Evolutionary conservation across 2,329 filamentous ascomycete species (phyloP).

Genomic region (Penicillium sp.): DNA sequence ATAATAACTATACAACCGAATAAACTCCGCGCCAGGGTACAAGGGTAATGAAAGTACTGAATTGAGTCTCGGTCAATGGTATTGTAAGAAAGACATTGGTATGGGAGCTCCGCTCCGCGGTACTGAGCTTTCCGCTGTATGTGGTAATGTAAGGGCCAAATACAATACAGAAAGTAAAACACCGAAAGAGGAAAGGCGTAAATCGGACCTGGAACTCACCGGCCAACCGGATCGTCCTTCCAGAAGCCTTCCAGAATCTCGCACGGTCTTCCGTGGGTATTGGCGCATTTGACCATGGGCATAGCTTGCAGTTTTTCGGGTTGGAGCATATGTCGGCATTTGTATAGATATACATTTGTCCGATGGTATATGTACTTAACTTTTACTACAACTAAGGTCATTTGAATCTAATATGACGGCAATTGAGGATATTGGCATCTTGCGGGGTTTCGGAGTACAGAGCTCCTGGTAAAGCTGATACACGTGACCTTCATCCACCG

Average conservation of each 20-base stretch:
- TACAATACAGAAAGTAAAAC: conserved; percentile 1
- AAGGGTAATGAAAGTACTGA: background rate
- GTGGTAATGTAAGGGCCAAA: background rate
- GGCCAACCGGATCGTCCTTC: conserved; percentile 22
- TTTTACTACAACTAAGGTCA: background rate
- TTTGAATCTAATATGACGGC: background rate
- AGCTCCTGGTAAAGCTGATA: background rate
- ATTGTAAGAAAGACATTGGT: background rate
- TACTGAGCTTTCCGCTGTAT: conserved; percentile 1
- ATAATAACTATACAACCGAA: background rate
- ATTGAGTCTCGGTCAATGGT: background rate
- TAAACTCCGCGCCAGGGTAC: background rate
- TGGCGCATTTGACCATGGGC: conserved; percentile 16
- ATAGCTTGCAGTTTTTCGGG: conserved; percentile 6
- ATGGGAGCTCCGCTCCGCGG: conserved; percentile 1
- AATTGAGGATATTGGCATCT: background rate
- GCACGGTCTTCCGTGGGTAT: conserved; percentile 8
- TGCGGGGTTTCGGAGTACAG: conserved; percentile 13
- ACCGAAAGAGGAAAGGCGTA: conserved; percentile 5
- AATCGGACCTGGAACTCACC: conserved; percentile 5
- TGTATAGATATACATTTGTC: background rate
- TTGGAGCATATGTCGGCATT: conserved; percentile 7
- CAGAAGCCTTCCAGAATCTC: conserved; percentile 23
- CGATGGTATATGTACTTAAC: background rate
- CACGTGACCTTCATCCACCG: conserved; percentile 6